Percentiles rank a stretch among this genome's conserved stretches.
phyloP scores from a whole-genome alignment of 169 alveolate genomes.

The Plasmodium blacklocki region DNA sequence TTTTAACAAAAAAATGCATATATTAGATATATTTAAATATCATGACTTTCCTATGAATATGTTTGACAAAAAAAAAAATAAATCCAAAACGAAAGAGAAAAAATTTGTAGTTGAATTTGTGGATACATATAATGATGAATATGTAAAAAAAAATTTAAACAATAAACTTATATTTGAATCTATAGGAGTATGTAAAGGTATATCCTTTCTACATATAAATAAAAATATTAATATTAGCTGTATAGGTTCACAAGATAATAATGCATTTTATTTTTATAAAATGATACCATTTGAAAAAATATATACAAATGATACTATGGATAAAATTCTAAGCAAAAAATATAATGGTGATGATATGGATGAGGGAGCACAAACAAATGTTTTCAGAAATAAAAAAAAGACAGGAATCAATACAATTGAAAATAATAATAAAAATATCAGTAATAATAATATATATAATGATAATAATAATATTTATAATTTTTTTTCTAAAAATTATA shows the following conservation, averaged over 20 bases:
- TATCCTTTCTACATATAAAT: conserved; percentile 59
- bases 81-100: conserved; percentile 38
- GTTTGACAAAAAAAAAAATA: conserved; percentile 48
- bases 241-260: conserved; percentile 56
- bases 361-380: conserved; percentile 5
- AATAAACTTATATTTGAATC: conserved; percentile 74
- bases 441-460: background rate
- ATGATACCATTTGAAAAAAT: conserved; percentile 73
- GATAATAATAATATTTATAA: conserved; percentile 5
- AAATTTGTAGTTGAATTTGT: conserved; percentile 62
- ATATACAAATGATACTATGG: conserved; percentile 47
- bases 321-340: conserved; percentile 62
- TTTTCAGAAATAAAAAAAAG: conserved; percentile 1
- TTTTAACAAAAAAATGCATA: conserved; percentile 29
- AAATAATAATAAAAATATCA: background rate
- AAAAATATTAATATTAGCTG: conserved; percentile 68
- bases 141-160: conserved; percentile 73
- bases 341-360: background rate
- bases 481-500: conserved; percentile 31
- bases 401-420: background rate
- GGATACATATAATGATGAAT: conserved; percentile 74
- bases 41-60: conserved; percentile 72
- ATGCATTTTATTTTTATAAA: conserved; percentile 74
- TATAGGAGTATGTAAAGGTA: conserved; percentile 75
- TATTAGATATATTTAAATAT: conserved; percentile 62